phyloP scores from a whole-genome alignment of 1,139 yeast species.

The Geotrichum australiense region DNA sequence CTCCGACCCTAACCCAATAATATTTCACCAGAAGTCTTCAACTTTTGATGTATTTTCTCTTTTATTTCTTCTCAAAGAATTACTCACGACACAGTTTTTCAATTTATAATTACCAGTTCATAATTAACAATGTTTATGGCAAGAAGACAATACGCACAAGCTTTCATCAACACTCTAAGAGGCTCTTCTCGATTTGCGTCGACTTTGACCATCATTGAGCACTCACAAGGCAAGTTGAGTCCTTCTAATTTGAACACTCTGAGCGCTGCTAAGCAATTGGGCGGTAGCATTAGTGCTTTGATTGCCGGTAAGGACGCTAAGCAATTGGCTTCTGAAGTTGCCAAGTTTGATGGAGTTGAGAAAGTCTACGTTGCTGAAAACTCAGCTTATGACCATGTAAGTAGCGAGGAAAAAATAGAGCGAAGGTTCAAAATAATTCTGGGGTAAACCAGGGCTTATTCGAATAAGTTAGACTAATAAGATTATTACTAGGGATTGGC shows the following conservation, averaged over 20 bases:
- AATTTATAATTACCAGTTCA: neutral
- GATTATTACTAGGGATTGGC: conserved; percentile 29
- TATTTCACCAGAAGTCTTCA: neutral
- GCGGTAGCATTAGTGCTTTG: conserved; percentile 37
- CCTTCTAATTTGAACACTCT: conserved; percentile 54
- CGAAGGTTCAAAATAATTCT: too few species aligned
- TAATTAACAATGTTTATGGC: conserved; percentile 3
- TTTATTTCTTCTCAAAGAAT: conserved; percentile 1
- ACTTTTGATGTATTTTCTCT: neutral
- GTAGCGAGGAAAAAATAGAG: too few species aligned
- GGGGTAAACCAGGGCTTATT: too few species aligned
- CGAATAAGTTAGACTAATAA: too few species aligned
- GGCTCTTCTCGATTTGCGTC: conserved; percentile 38
- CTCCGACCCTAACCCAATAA: conserved; percentile 17
- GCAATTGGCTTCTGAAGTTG: conserved; percentile 31
- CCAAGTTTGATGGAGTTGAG: conserved; percentile 35
- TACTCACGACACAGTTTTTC: too few species aligned
- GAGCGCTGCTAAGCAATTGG: conserved; percentile 37
- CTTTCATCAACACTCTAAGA: neutral
- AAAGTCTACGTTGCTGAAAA: conserved; percentile 36
- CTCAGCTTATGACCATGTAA: conserved; percentile 33
- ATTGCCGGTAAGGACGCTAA: conserved; percentile 36
- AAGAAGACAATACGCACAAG: conserved; percentile 3
- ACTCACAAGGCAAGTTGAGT: conserved; percentile 45
- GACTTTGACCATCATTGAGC: conserved; percentile 72